Conservation (phyloP, 768 basidiomycete genomes). For the Mrakia gelida region DNA sequence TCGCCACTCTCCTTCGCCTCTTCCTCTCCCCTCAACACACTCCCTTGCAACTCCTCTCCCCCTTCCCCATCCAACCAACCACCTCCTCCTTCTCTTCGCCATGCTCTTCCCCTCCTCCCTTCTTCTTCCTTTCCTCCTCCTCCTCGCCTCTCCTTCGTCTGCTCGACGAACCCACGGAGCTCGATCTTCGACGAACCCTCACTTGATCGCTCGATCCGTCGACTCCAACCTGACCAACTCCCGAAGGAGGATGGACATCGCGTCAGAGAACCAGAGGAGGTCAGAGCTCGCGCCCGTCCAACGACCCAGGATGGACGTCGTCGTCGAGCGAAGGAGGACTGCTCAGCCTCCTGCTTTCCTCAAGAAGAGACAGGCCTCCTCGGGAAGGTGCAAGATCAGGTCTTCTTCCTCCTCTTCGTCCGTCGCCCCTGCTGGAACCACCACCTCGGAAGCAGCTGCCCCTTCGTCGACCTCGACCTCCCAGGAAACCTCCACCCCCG, state of each 20-base stretch:
- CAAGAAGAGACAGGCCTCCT: background rate
- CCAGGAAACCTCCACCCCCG: background rate
- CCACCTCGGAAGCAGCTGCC: background rate
- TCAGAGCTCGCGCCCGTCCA: background rate
- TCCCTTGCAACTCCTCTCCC: background rate
- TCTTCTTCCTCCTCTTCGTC: background rate
- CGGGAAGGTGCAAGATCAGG: background rate
- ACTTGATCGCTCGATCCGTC: background rate
- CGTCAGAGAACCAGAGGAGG: background rate
- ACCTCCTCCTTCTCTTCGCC: background rate
- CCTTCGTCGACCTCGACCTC: background rate
- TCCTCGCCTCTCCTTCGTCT: background rate
- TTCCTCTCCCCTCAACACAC: background rate
- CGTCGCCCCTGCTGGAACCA: background rate
- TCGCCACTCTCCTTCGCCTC: background rate
- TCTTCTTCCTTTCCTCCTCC: background rate
- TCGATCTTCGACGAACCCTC: background rate
- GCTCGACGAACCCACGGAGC: background rate
- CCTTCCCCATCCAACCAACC: background rate
- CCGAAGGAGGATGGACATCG: background rate
- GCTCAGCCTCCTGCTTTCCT: background rate
- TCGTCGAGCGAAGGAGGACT: background rate
- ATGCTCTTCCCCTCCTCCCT: background rate
- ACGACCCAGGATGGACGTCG: background rate
- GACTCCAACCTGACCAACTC: background rate